Percentiles rank a stretch among this genome's conserved stretches.
These are phyloP conservation scores for Dictyostelium intermedium DNA, from an alignment of 78 protist species.

Conservation along the genomic window DNA sequence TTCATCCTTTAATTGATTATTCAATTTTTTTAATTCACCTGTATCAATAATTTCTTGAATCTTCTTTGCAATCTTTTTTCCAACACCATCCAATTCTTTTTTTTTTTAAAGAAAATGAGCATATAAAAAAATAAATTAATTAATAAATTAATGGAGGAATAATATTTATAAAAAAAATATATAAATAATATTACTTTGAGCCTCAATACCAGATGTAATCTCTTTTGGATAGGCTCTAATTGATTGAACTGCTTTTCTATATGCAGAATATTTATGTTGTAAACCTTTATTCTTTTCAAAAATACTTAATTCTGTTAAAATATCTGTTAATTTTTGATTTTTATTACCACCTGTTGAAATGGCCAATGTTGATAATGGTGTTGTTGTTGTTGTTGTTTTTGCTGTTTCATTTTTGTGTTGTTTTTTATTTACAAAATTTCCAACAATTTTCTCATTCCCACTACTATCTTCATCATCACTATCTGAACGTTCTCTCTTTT, in stretches of 20 bases:
- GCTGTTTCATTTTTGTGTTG: neutral
- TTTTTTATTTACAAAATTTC: neutral
- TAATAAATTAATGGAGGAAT: neutral
- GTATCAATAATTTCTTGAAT: conserved; percentile 71
- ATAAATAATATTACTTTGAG: conserved; percentile 18
- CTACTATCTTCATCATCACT: conserved; percentile 1
- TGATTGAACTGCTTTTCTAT: conserved; percentile 40
- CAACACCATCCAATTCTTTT: conserved; percentile 66
- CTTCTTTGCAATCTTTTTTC: conserved; percentile 67
- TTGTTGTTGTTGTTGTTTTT: neutral
- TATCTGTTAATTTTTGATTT: conserved; percentile 20
- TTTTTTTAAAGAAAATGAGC: too few relatives aligned
- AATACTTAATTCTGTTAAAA: conserved; percentile 18
- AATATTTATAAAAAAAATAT: neutral
- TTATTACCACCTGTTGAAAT: neutral
- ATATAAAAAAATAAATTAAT: too few relatives aligned
- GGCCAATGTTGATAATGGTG: neutral
- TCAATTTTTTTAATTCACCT: conserved; percentile 31
- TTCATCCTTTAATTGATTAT: neutral
- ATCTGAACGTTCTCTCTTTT: neutral
- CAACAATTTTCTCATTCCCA: neutral
- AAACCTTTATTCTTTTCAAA: conserved; percentile 68
- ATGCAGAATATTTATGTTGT: conserved; percentile 42
- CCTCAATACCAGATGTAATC: conserved; percentile 32
- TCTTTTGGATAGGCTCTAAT: conserved; percentile 43